These are phyloP conservation scores for Epithemia pelagica DNA, from an alignment of 108 stramenopile species.

Conservation along the genomic window DNA sequence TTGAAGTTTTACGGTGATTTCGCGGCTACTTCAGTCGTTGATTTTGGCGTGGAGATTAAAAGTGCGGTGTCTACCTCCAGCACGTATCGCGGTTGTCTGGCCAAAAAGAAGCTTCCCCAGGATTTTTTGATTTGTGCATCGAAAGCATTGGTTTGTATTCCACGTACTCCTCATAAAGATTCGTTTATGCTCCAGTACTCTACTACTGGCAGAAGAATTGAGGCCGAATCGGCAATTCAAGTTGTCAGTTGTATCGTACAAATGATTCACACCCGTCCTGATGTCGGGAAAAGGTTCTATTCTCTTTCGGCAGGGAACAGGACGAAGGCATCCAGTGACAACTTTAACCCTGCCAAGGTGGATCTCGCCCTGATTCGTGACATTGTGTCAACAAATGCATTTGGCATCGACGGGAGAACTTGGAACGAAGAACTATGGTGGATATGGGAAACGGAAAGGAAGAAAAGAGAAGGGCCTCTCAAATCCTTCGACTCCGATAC, in stretches of 20 bases:
- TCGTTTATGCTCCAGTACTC: neutral
- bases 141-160: constrained; percentile 12
- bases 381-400: constrained; percentile 5
- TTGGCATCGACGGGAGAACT: neutral
- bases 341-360: neutral
- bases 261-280: constrained; percentile 1
- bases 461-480: no score
- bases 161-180: neutral
- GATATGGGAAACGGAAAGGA: neutral
- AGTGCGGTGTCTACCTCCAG: no score
- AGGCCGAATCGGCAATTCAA: neutral
- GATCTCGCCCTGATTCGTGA: constrained; percentile 2
- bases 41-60: constrained; percentile 9
- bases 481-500: neutral
- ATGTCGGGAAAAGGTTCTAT: neutral
- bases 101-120: constrained; percentile 6
- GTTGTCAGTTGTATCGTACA: neutral
- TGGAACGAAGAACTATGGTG: neutral
- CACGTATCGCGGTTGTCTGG: constrained; percentile 13
- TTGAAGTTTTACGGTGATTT: constrained; percentile 17
- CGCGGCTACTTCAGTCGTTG: constrained; percentile 5
- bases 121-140: constrained; percentile 8
- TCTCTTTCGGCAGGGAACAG: neutral
- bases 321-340: neutral
- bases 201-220: neutral